Evolutionary conservation across 2,329 filamentous ascomycete genomes (phyloP).

Genomic region (Trichoderma polysporum): DNA sequence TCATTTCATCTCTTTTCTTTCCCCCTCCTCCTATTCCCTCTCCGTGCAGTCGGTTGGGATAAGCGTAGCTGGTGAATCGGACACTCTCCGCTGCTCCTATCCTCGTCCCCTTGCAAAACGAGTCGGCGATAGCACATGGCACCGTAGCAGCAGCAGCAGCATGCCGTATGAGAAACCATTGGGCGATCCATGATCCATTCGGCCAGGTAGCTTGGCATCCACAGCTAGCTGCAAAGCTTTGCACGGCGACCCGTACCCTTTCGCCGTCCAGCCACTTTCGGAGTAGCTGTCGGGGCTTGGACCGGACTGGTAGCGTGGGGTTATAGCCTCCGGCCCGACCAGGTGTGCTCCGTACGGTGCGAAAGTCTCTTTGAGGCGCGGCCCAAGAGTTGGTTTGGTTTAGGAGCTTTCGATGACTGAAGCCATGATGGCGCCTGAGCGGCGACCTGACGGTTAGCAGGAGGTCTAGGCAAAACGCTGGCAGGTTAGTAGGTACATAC

Average conservation of each 20-base stretch:
- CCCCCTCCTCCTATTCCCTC: background rate
- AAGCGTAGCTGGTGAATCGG: background rate
- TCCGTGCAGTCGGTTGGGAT: background rate
- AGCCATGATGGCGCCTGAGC: background rate
- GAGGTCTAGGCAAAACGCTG: background rate
- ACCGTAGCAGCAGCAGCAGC: background rate
- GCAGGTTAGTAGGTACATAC: background rate
- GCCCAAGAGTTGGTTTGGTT: background rate
- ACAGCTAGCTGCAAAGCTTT: constrained; percentile 10
- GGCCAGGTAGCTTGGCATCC: background rate
- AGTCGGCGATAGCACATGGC: constrained; percentile 12
- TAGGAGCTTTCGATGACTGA: background rate
- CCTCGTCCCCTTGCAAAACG: background rate
- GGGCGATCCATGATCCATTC: constrained; percentile 15
- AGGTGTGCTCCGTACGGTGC: constrained; percentile 21
- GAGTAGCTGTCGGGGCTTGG: constrained; percentile 16
- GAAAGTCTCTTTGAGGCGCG: constrained; percentile 16
- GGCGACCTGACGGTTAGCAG: background rate
- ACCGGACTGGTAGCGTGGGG: constrained; percentile 19
- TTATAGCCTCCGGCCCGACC: constrained; percentile 21
- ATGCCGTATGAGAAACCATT: background rate
- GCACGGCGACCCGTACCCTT: background rate
- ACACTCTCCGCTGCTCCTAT: background rate
- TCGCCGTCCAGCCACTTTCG: constrained; percentile 10
- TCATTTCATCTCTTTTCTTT: too few species aligned